Percentiles rank a stretch among this genome's conserved stretches.
Evolutionary conservation across 345 rosid genomes (phyloP).

Genomic region (Corymbia maculata): DNA sequence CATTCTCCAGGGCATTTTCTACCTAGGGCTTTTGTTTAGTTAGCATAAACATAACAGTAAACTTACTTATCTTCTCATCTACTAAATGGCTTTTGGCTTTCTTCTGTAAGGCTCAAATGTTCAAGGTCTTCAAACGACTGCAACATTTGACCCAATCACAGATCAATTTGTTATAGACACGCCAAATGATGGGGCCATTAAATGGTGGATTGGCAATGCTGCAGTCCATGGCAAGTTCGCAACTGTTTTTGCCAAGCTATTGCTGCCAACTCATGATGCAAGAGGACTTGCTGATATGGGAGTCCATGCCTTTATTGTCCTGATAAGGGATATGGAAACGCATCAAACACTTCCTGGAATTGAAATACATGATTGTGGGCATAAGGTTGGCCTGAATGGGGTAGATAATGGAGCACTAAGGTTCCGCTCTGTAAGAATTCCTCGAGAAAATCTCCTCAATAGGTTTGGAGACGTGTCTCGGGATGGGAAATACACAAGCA

Average conservation of each 20-base stretch:
- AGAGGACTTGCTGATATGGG: constrained; percentile 85
- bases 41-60: not conserved
- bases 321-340: constrained; percentile 75
- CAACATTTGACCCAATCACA: constrained; percentile 71
- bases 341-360: constrained; percentile 84
- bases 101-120: constrained; percentile 70
- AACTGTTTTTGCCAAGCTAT: constrained; percentile 77
- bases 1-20: not conserved
- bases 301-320: constrained; percentile 96
- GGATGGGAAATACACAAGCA: constrained; percentile 91
- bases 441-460: constrained; percentile 93
- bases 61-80: not conserved
- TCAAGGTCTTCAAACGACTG: constrained; percentile 88
- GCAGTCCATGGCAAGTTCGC: constrained; percentile 98
- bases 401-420: constrained; percentile 97
- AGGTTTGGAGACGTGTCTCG: constrained; percentile 92
- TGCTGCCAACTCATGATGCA: constrained; percentile 81
- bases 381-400: constrained; percentile 91
- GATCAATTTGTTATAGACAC: constrained; percentile 83
- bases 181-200: constrained; percentile 90
- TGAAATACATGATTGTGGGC: constrained; percentile 94
- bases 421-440: constrained; percentile 77
- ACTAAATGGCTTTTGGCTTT: not conserved
- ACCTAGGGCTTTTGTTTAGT: not conserved
- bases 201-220: constrained; percentile 99